Base-by-base conservation (phyloP, 2,329 filamentous ascomycete species). In the Trichoderma sp. region DNA sequence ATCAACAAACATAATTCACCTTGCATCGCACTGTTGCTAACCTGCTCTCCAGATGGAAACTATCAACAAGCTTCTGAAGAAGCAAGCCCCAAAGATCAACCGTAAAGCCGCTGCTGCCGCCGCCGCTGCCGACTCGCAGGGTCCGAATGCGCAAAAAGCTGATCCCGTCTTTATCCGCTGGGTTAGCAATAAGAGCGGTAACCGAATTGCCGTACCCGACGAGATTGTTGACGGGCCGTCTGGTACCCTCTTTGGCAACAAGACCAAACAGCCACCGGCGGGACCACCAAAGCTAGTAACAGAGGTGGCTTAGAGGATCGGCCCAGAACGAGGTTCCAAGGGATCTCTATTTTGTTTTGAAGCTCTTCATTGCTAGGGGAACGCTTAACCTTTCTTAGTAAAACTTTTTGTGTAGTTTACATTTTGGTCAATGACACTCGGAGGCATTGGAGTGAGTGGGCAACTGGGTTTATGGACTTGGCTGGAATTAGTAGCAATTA, bases 41-140 rank as follows among this genome's bases (percentile, higher is more conserved):
- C 68, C 21, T 5, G 7, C 26, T 59, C 39, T 32, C 24, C 73
- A 94, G 91, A 92, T 93, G 87, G 92, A 95, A 83, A 96, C 92
- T 0, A 95, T 96, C 85, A 94, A 96, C 83, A 94, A 94, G 75
- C 88, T 96, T 2, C 87, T 96, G 64, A 94, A 94, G 79, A 94
- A 94, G 77, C 92, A 94, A 77, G 91, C 92, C 1, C 90, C 92
- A 28, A 94, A 95, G 79, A 88, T 87, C 68, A 90, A 86, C 72
- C 82, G 84, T 72, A 87, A 86, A 73, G 84, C 78, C 37, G 83
- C 76, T 55, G 77, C 74, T 68, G 81, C 73, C 70, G 81, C 71
- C 64, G 76, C 74, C 66, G 86, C 83, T 39, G 85, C 85, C 13
- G 84, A 82, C 11, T 82, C 81, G 2, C 82, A 83, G 8, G 85